A percentile compares a stretch with the other conserved stretches of the same genome.
phyloP scores from a whole-genome alignment of 106 monocot species.

The Dioscorea alata region DNA sequence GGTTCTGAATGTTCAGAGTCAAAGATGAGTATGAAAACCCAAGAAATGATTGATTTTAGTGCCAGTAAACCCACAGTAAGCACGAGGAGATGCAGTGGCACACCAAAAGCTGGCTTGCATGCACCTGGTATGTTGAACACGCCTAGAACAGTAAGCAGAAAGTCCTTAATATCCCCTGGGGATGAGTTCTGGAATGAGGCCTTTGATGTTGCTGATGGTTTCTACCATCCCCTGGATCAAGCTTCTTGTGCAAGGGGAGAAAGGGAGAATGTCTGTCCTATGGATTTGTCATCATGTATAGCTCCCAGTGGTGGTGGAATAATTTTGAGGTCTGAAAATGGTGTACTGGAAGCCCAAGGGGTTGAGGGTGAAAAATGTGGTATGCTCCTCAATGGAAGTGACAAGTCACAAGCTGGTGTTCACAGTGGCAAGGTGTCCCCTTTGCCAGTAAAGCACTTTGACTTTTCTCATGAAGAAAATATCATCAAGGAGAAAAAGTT shows the following conservation, averaged over 20 bases:
- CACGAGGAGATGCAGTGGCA: conserved; percentile 54
- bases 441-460: conserved; percentile 87
- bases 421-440: conserved; percentile 44
- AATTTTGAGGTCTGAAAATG: conserved; percentile 7
- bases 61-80: not conserved
- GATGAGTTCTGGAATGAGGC: conserved; percentile 98
- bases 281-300: conserved; percentile 26
- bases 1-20: not conserved
- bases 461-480: conserved; percentile 60
- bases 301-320: conserved; percentile 14
- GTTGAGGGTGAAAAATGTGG: conserved; percentile 13
- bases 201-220: conserved; percentile 81
- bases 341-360: conserved; percentile 9
- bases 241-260: not conserved
- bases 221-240: conserved; percentile 25
- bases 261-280: not conserved
- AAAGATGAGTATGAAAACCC: not conserved
- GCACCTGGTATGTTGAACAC: conserved; percentile 29
- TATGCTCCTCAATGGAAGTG: conserved; percentile 9
- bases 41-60: too few species aligned
- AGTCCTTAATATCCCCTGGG: conserved; percentile 80
- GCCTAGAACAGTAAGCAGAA: conserved; percentile 54
- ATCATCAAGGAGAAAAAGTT: conserved; percentile 6
- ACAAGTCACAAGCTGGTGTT: conserved; percentile 1
- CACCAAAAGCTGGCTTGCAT: conserved; percentile 23